Percentiles rank a stretch among this genome's conserved stretches.
phyloP scores from a whole-genome alignment of 1,284 basidiomycete genomes.

The Ustilago curta region DNA sequence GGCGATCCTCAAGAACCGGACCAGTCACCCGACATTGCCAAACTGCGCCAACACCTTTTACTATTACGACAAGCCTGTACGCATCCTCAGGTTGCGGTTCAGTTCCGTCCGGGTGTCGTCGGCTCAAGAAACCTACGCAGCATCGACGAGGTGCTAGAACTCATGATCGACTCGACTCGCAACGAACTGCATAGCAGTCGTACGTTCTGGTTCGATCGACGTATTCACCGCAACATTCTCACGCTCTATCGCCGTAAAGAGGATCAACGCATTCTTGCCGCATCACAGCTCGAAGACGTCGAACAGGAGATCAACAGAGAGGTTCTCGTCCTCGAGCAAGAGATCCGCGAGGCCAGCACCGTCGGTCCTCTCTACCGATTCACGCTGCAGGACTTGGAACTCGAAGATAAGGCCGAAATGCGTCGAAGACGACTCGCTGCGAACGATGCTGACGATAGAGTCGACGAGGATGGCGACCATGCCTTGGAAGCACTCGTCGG shows the following conservation, averaged over 20 bases:
- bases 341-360: constrained; percentile 29
- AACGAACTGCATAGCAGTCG: constrained; percentile 42
- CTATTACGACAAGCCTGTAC: constrained; percentile 66
- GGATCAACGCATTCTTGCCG: constrained; percentile 35
- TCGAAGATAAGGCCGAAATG: constrained; percentile 29
- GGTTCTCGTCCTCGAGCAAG: constrained; percentile 31
- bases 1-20: constrained; percentile 37
- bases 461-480: constrained; percentile 19
- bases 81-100: constrained; percentile 61
- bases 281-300: constrained; percentile 36
- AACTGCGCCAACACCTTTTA: constrained; percentile 53
- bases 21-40: constrained; percentile 47
- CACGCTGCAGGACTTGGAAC: constrained; percentile 32
- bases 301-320: constrained; percentile 38
- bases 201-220: constrained; percentile 32
- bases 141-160: constrained; percentile 64
- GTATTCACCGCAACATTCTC: constrained; percentile 56
- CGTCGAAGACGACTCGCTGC: constrained; percentile 12
- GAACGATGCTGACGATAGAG: background rate
- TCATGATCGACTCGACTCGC: constrained; percentile 60
- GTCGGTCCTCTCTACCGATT: constrained; percentile 55
- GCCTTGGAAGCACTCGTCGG: constrained; percentile 16
- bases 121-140: constrained; percentile 54
- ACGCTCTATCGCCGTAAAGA: constrained; percentile 54
- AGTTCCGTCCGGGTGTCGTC: constrained; percentile 40